Conservation (phyloP, 805 yeast genomes). For the Vanderwaltozyma yarrowii region DNA sequence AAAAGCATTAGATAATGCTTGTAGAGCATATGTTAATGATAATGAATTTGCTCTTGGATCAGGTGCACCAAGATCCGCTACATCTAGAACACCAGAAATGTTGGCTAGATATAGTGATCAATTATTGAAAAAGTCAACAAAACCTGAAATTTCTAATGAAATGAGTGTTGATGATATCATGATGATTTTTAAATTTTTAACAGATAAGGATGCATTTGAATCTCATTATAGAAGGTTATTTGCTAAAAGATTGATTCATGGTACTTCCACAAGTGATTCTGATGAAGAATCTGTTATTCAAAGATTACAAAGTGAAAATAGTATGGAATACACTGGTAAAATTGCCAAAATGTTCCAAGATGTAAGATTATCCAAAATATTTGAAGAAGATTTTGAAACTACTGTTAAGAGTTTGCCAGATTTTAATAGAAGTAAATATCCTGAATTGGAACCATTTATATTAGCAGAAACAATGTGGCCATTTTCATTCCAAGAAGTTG, state of each 20-base stretch:
- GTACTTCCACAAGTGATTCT: slow-evolving; percentile 72
- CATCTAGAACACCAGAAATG: slow-evolving; percentile 83
- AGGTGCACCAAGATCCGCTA: slow-evolving; percentile 35
- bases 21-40: slow-evolving; percentile 70
- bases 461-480: slow-evolving; percentile 92
- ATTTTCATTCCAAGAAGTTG: slow-evolving; percentile 31
- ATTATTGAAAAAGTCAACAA: slow-evolving; percentile 64
- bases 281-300: slow-evolving; percentile 78
- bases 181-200: slow-evolving; percentile 76
- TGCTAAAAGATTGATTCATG: slow-evolving; percentile 81
- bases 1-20: slow-evolving; percentile 83
- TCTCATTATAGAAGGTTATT: slow-evolving; percentile 80
- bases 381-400: slow-evolving; percentile 39
- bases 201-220: slow-evolving; percentile 93
- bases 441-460: slow-evolving; percentile 64
- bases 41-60: slow-evolving; percentile 70
- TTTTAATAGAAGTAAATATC: slow-evolving; percentile 20
- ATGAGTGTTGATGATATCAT: slow-evolving; percentile 79
- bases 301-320: slow-evolving; percentile 78
- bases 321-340: slow-evolving; percentile 85
- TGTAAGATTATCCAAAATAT: slow-evolving; percentile 71
- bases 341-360: slow-evolving; percentile 95
- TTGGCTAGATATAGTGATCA: slow-evolving; percentile 85
- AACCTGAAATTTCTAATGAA: slow-evolving; percentile 58
- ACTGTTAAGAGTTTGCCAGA: slow-evolving; percentile 23